phyloP scores from a whole-genome alignment of 2,329 filamentous ascomycete species.

The Daldinia sp. region DNA sequence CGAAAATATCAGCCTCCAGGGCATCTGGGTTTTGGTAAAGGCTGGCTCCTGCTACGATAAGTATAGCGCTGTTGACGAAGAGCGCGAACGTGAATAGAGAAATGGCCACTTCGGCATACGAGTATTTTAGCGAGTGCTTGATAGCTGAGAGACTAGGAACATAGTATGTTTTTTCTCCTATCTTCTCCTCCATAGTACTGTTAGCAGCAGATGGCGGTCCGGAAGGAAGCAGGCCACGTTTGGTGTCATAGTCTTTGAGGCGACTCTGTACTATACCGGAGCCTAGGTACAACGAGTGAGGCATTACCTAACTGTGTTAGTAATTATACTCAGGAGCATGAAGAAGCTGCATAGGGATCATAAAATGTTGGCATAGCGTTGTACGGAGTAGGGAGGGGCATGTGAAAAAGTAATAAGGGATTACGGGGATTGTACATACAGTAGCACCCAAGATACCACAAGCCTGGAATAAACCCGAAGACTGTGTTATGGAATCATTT shows the following conservation, averaged over 20 bases:
- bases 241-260: conserved; percentile 71
- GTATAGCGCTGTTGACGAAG: conserved; percentile 85
- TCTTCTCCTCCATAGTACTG: conserved; percentile 47
- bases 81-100: conserved; percentile 86
- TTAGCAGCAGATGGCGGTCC: conserved; percentile 48
- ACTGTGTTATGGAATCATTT: conserved; percentile 68
- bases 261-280: conserved; percentile 77
- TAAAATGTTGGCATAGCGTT: background rate
- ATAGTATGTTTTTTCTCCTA: conserved; percentile 67
- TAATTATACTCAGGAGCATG: background rate
- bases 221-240: conserved; percentile 64
- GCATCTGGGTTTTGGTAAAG: conserved; percentile 74
- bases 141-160: conserved; percentile 80
- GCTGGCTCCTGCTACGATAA: conserved; percentile 83
- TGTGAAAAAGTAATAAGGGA: background rate
- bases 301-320: conserved; percentile 54
- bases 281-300: conserved; percentile 69
- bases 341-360: background rate
- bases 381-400: background rate
- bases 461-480: conserved; percentile 73
- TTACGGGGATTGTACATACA: conserved; percentile 49
- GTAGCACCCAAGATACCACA: conserved; percentile 84
- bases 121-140: conserved; percentile 78
- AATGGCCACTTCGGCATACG: conserved; percentile 75
- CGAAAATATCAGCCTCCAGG: conserved; percentile 80